Base-by-base conservation (phyloP, 768 basidiomycete genomes). In the Leccinum aurantiacum region DNA sequence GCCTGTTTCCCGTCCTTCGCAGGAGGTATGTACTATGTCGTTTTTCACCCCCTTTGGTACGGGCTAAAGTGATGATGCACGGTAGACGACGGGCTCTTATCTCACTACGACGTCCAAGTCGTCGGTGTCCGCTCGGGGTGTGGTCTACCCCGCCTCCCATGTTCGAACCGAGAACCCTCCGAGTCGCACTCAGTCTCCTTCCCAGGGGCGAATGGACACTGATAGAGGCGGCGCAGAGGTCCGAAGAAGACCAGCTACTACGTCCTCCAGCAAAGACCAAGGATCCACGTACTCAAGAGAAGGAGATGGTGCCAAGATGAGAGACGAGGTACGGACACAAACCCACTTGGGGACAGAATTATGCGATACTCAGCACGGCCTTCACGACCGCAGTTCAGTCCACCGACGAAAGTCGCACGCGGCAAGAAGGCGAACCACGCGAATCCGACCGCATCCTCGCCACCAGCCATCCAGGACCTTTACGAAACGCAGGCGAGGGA, bases 1-100 rank as follows among this genome's bases (percentile, higher is more conserved):
- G 14, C 11, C 57, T 6, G 24, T 6, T 14, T n/a, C 52, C 4
- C 50, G 46, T 27, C 53, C 25, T 33, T 55, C 53, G 17, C 62
- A 47, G 17, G 63, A 65, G 63, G 66, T 66, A 57, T 15, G 57
- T n/a, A 7, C 44, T 55, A 8, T 31, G 2, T 38, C n/a, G 10
- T 10, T 19, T 11, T 11, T 44, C 41, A 19, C 0, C 41, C 11
- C 31, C 1, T 38, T 33, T 41, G 35, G 22, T 31, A 60, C 11
- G 7, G 15, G 6, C 10, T 49, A 19, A 60, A 46, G 1, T 7
- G 19, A 38, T 11, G 15, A n/a, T 47, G 8, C 7, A 53, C 47
- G 51, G n/a, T 47, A 61, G 65, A 59, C 38, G 8, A 13, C 10
- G 13, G 7, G 15, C 38, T 59, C 66, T 35, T 52, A 49, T 46